These are phyloP conservation scores for Starmera caribaea DNA, from an alignment of 805 yeast genomes.

Conservation along the genomic window DNA sequence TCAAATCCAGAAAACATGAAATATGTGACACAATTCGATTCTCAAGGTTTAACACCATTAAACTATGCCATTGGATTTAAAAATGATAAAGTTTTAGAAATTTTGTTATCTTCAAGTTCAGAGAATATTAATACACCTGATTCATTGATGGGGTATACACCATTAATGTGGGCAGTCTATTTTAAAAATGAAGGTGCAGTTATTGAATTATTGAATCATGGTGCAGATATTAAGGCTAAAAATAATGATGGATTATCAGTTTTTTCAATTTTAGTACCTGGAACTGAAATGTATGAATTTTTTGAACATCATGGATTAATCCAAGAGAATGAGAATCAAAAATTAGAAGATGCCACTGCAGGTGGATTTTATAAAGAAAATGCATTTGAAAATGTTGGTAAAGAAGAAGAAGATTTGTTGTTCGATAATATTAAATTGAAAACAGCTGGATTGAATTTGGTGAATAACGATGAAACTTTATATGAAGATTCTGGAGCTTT, in stretches of 20 bases:
- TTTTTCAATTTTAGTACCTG: conserved; percentile 45
- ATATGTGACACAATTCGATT: conserved; percentile 20
- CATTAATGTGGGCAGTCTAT: conserved; percentile 83
- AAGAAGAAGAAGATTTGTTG: conserved; percentile 22
- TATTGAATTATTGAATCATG: conserved; percentile 45
- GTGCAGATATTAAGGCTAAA: conserved; percentile 44
- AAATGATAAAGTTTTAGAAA: conserved; percentile 37
- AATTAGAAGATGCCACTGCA: background rate
- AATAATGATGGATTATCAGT: conserved; percentile 40
- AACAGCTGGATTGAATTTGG: conserved; percentile 25
- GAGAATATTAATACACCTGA: conserved; percentile 45
- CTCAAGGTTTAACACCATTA: conserved; percentile 35
- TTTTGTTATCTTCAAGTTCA: conserved; percentile 28
- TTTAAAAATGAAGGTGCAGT: conserved; percentile 47
- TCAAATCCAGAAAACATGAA: conserved; percentile 19
- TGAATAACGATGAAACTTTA: conserved; percentile 15
- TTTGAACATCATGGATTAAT: conserved; percentile 43
- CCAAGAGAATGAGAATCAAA: conserved; percentile 5
- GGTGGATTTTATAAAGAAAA: conserved; percentile 11
- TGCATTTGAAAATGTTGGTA: background rate
- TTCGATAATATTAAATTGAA: conserved; percentile 27
- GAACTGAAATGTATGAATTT: conserved; percentile 46
- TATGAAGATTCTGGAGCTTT: conserved; percentile 13
- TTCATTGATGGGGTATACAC: conserved; percentile 43
- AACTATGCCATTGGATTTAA: conserved; percentile 49